Percentiles rank a stretch among this genome's conserved stretches.
Evolutionary conservation across 1,139 yeast genomes (phyloP).

Genomic region (Hansenula sp.): DNA sequence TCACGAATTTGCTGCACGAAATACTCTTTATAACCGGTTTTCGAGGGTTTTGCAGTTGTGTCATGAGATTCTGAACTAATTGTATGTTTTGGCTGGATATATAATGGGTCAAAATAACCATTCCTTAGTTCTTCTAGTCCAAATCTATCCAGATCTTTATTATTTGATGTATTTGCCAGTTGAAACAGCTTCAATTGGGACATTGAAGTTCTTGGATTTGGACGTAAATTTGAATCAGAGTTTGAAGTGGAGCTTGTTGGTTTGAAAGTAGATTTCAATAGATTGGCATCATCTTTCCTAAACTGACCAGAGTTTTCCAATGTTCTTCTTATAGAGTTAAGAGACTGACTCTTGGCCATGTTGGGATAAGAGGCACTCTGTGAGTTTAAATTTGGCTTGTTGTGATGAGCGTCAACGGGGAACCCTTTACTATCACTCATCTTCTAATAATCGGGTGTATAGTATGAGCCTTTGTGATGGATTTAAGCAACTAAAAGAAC

Average conservation of each 20-base stretch:
- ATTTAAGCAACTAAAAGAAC: too few species aligned
- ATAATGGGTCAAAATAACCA: conserved; percentile 45
- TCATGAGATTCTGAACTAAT: background rate
- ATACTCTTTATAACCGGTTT: background rate
- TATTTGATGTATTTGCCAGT: conserved; percentile 23
- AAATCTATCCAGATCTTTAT: conserved; percentile 25
- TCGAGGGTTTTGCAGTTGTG: background rate
- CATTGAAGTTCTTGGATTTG: conserved; percentile 26
- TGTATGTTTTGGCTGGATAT: conserved; percentile 27
- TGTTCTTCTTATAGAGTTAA: background rate
- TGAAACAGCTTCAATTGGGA: conserved; percentile 29
- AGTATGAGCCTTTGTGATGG: too few species aligned
- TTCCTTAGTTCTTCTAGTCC: conserved; percentile 41
- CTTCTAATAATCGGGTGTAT: too few species aligned
- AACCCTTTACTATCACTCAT: too few species aligned
- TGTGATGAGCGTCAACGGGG: background rate
- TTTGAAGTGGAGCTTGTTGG: background rate
- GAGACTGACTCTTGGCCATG: background rate
- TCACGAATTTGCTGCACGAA: too few species aligned
- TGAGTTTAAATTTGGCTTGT: background rate
- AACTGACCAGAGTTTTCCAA: background rate
- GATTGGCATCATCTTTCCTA: conserved; percentile 6
- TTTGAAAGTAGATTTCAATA: background rate
- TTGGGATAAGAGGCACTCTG: too few species aligned
- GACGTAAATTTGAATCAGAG: conserved; percentile 1